These are phyloP conservation scores for Rhizopus microsporus DNA, from an alignment of 371 early-diverging fungal genomes.

Conservation along the genomic window DNA sequence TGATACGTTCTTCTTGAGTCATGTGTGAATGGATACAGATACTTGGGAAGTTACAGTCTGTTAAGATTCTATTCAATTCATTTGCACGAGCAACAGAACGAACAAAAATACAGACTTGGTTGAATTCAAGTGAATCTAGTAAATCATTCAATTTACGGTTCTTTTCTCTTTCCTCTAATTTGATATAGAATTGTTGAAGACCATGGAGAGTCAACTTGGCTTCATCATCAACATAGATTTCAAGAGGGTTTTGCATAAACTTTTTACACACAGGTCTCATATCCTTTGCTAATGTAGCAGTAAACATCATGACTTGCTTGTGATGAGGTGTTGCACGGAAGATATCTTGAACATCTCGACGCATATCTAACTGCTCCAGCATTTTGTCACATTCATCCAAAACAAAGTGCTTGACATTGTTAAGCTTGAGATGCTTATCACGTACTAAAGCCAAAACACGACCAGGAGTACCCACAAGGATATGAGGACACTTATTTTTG, in stretches of 20 bases:
- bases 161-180: constrained; percentile 87
- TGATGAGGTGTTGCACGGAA: constrained; percentile 92
- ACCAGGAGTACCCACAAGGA: constrained; percentile 99
- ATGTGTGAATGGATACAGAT: constrained; percentile 93
- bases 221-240: constrained; percentile 98
- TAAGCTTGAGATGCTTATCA: constrained; percentile 78
- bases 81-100: constrained; percentile 89
- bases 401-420: constrained; percentile 93
- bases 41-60: constrained; percentile 91
- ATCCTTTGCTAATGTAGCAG: constrained; percentile 93
- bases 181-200: constrained; percentile 94
- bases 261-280: constrained; percentile 92
- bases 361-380: constrained; percentile 92
- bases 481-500: constrained; percentile 84
- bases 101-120: constrained; percentile 98
- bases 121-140: constrained; percentile 94
- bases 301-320: constrained; percentile 99
- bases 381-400: constrained; percentile 99
- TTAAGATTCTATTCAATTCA: constrained; percentile 85
- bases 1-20: constrained; percentile 90
- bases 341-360: constrained; percentile 95
- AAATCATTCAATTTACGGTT: constrained; percentile 92
- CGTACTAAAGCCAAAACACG: constrained; percentile 89
- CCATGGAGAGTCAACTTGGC: constrained; percentile 98
- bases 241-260: constrained; percentile 97